phyloP scores from a whole-genome alignment of 2,329 filamentous ascomycete species.

The Fonsecaea pugnacius region DNA sequence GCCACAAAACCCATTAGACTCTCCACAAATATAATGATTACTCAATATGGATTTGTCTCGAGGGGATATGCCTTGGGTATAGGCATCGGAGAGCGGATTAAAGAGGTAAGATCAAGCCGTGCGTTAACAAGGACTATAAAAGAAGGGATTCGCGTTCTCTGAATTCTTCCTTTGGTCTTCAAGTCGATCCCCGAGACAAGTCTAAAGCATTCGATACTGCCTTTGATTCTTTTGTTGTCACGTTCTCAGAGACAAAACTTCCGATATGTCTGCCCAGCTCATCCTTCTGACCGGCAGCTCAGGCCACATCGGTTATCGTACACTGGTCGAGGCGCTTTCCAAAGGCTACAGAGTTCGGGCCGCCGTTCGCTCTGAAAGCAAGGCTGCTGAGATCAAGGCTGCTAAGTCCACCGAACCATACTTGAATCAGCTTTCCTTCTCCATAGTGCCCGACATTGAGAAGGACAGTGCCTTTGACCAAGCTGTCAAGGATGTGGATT shows the following conservation, averaged over 20 bases:
- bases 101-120: not conserved
- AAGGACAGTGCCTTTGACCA: slow-evolving; percentile 72
- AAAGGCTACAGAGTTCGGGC: slow-evolving; percentile 39
- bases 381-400: slow-evolving; percentile 31
- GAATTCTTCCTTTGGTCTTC: not conserved
- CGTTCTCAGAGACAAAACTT: not conserved
- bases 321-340: slow-evolving; percentile 36
- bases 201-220: not conserved
- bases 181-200: not conserved
- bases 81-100: not conserved
- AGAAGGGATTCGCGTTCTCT: not conserved
- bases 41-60: not conserved
- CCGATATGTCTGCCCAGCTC: slow-evolving; percentile 25
- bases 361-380: slow-evolving; percentile 37
- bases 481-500: slow-evolving; percentile 56
- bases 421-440: slow-evolving; percentile 62
- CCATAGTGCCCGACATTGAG: slow-evolving; percentile 74
- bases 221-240: not conserved
- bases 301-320: slow-evolving; percentile 39
- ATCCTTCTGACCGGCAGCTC: slow-evolving; percentile 37
- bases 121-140: not conserved
- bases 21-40: slow-evolving; percentile 10
- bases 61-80: not conserved
- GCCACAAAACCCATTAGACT: not conserved
- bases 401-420: slow-evolving; percentile 32